phyloP scores from a whole-genome alignment of 1,284 basidiomycete genomes.

The Mixia osmundae region DNA sequence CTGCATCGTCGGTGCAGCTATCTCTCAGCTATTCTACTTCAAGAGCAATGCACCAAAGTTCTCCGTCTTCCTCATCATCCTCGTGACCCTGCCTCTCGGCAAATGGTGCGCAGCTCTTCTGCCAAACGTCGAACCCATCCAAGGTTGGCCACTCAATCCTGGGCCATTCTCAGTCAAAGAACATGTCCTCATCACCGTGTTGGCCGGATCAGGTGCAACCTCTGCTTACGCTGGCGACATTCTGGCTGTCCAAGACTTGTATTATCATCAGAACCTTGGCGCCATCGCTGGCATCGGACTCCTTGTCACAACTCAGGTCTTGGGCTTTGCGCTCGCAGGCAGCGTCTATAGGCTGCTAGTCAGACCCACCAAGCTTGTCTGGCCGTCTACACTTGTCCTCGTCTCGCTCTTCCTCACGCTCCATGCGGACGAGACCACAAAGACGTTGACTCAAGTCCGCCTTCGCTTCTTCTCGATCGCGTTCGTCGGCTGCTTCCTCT shows the following conservation, averaged over 20 bases:
- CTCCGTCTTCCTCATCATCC: slow-evolving; percentile 31
- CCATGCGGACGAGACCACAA: slow-evolving; percentile 17
- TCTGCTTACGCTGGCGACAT: slow-evolving; percentile 21
- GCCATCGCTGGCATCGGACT: slow-evolving; percentile 22
- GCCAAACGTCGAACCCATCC: slow-evolving; percentile 2
- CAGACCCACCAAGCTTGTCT: slow-evolving; percentile 21
- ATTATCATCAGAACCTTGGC: slow-evolving; percentile 19
- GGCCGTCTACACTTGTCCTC: slow-evolving; percentile 19
- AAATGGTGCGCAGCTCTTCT: slow-evolving; percentile 4
- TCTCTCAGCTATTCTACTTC: slow-evolving; percentile 25
- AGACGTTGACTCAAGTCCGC: slow-evolving; percentile 10
- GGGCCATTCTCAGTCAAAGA: slow-evolving; percentile 29
- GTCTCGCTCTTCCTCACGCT: slow-evolving; percentile 23
- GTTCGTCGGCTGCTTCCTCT: slow-evolving; percentile 15
- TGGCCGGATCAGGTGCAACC: slow-evolving; percentile 10
- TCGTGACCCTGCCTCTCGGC: slow-evolving; percentile 18
- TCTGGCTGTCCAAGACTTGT: slow-evolving; percentile 19
- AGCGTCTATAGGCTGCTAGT: slow-evolving; percentile 19
- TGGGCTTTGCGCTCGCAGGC: slow-evolving; percentile 31
- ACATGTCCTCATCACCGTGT: slow-evolving; percentile 19
- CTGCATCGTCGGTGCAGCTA: slow-evolving; percentile 29
- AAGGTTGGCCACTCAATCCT: slow-evolving; percentile 23
- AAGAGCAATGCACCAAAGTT: slow-evolving; percentile 28
- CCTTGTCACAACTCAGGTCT: slow-evolving; percentile 30
- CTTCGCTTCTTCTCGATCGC: slow-evolving; percentile 15